A percentile compares a stretch with the other conserved stretches of the same genome.
These are phyloP conservation scores for Pyrus hybrid DNA, from an alignment of 331 rosid species.

Conservation along the genomic window DNA sequence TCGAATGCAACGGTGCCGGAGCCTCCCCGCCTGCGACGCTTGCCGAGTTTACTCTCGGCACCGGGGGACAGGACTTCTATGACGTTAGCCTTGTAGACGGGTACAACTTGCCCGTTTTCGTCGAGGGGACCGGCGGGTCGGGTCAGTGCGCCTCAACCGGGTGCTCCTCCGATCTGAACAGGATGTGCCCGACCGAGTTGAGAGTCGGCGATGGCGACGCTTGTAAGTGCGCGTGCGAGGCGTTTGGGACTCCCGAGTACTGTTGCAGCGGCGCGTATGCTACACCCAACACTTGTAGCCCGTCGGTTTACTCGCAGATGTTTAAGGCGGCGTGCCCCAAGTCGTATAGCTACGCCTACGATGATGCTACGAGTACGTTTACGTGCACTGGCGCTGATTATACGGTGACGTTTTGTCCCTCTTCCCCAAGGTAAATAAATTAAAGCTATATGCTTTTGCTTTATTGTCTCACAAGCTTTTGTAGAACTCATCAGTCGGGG, in stretches of 20 bases:
- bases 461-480: background rate
- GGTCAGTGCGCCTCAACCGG: conserved; percentile 75
- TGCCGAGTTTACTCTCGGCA: conserved; percentile 88
- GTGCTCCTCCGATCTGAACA: conserved; percentile 73
- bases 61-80: conserved; percentile 81
- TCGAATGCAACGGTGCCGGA: conserved; percentile 89
- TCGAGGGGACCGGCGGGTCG: conserved; percentile 75
- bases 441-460: background rate
- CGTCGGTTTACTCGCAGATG: conserved; percentile 83
- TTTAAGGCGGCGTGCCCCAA: conserved; percentile 82
- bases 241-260: conserved; percentile 81
- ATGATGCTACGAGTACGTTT: conserved; percentile 85
- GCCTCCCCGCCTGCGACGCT: conserved; percentile 84
- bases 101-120: conserved; percentile 68
- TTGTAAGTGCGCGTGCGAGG: conserved; percentile 95
- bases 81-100: conserved; percentile 97
- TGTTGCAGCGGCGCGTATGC: conserved; percentile 93
- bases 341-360: conserved; percentile 96
- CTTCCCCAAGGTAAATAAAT: conserved; percentile 70
- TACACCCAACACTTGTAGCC: conserved; percentile 63
- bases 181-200: conserved; percentile 73
- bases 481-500: background rate
- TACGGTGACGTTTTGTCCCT: conserved; percentile 86
- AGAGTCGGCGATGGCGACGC: conserved; percentile 59
- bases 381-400: conserved; percentile 90